Evolutionary conservation across 1,139 yeast genomes (phyloP), one percentile per base, ranked within the genome.

Genomic region (Lodderomyces theae): DNA sequence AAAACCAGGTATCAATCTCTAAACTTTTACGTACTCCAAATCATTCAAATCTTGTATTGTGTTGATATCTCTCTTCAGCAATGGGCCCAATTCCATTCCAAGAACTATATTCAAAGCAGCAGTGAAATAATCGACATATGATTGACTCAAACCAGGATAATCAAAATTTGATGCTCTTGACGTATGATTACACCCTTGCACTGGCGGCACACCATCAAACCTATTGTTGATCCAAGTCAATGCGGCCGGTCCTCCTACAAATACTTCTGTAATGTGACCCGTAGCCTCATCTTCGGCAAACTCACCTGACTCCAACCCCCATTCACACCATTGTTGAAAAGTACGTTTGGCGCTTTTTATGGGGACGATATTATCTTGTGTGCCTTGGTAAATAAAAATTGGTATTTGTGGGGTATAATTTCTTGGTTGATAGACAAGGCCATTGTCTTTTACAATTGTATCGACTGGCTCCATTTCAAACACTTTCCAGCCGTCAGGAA

Each of bases 341-440:
- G 53, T 57, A 40, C 60, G 50, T 35, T 50, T 48, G 2, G 60
- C 52, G 33, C 54, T 53, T n/a, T 40, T 42, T 35, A 50, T 55
- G 1, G 69, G 69, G 23, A 61, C 63, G 37, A 66, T 51, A 5
- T 48, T 48, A 45, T 66, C 72, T 3, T 52, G 39, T 17, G 45
- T 39, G 1, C 67, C 67, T 40, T 66, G 71, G 49, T 57, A 65
- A 8, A 64, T 51, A 40, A 64, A 65, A 3, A 66, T 36, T 1
- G 71, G 72, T 7, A 64, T 54, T 26, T 58, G 46, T 2, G 72
- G 72, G 22, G 45, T 46, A 35, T 44, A 49, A 16, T 28, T 49
- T 8, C 47, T 41, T 4, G 35, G 24, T 32, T 48, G 44, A 3
- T 39, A 16, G 10, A 42, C 59, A 17, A 60, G 47, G 1, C 65